Percentiles rank a stretch among this genome's conserved stretches.
phyloP scores from a whole-genome alignment of 805 yeast genomes.

The Kuraishia floccosa region DNA sequence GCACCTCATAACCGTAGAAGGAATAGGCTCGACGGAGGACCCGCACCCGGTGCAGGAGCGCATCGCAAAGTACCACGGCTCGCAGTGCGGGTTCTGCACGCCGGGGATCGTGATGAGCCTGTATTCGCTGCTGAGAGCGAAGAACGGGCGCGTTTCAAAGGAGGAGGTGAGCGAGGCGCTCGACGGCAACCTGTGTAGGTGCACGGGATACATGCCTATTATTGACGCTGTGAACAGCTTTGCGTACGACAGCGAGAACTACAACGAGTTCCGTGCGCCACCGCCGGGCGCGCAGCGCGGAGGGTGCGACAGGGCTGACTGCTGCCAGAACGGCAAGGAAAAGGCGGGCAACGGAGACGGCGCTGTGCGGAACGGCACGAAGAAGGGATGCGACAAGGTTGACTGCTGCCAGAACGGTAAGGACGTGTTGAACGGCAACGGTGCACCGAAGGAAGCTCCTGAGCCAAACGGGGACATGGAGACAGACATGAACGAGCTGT shows the following conservation, averaged over 20 bases:
- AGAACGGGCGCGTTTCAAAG: constrained; percentile 21
- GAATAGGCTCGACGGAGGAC: constrained; percentile 25
- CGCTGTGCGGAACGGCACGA: neutral
- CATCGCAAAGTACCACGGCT: constrained; percentile 34
- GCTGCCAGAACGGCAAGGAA: constrained; percentile 21
- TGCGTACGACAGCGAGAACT: constrained; percentile 20
- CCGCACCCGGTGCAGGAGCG: constrained; percentile 40
- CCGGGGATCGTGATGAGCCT: constrained; percentile 40
- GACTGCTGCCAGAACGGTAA: constrained; percentile 10
- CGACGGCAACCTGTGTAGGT: constrained; percentile 35
- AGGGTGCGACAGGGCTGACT: constrained; percentile 20
- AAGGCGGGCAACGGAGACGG: too few relatives aligned
- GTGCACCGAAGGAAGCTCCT: too few relatives aligned
- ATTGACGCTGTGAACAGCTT: constrained; percentile 34
- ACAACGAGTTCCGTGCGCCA: too few relatives aligned
- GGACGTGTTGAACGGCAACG: neutral
- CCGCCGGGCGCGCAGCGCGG: constrained; percentile 10
- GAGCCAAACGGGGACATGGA: constrained; percentile 8
- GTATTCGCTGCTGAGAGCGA: constrained; percentile 27
- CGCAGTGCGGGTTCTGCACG: constrained; percentile 40
- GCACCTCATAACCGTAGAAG: constrained; percentile 35
- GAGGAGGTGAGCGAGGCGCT: constrained; percentile 30
- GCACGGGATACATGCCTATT: constrained; percentile 40
- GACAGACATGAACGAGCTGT: constrained; percentile 19
- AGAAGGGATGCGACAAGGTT: constrained; percentile 3